Evolutionary conservation across 1,284 basidiomycete species (phyloP), one percentile per base, ranked within the genome.

Genomic region (Malassezia slooffiae): DNA sequence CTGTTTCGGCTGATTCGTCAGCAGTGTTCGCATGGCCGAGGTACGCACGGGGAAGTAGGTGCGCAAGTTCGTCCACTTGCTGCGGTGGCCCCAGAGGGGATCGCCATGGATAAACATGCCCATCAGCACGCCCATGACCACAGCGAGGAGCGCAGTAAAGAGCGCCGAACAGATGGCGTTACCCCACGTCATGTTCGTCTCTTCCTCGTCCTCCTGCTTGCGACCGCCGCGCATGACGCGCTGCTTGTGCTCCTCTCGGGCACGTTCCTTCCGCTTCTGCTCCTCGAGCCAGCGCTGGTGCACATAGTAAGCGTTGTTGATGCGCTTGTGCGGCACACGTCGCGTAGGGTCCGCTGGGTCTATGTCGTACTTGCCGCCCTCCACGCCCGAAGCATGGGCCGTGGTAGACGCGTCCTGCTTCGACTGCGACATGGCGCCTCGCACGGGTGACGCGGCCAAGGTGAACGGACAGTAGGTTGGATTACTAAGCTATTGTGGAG

Each of bases 1-100:
- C 60, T 83, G 52, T 15, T 44, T 38, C 15, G 52, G 41, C 56
- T 58, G 50, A 9, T n/a, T n/a, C 24, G 28, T 40, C 10, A 8
- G 12, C 19, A n/a, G 8, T 19, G 10, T 32, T 20, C 32, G 27
- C 15, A 28, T 9, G 19, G 33, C 9, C 2, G 7, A 1, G 2
- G 15, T 16, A 57, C 62, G 52, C 42, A 65, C 64, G 2, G 63
- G 63, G 41, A 69, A 29, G 36, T 60, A 69, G 8, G 54, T 60
- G 31, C 46, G 47, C 45, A 53, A 38, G 34, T 56, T 56, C 3
- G 57, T 43, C 47, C 60, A 69, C 41, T 60, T 66, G 30, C 64
- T 62, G 5, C 57, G 43, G 34, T 69, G 67, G 20, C 66, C 66
- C 60, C 62, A 69, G 2, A 66, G 38, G 5, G 48, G 36, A 40